Evolutionary conservation across 768 basidiomycete species (phyloP).

Genomic region (Lepiota brunneoincarnata): DNA sequence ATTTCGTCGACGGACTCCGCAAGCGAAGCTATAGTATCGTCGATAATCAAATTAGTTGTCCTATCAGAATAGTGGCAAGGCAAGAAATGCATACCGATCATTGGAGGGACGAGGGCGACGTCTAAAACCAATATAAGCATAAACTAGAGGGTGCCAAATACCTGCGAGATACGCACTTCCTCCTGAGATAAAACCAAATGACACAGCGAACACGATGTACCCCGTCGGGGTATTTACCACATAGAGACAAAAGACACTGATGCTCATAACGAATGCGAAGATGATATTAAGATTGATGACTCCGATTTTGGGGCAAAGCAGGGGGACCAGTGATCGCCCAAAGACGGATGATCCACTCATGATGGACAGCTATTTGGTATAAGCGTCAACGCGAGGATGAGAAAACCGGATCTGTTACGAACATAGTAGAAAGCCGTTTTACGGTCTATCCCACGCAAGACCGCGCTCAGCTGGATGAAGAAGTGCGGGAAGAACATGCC

Average conservation of each 20-base stretch:
- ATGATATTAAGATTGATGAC: conserved; percentile 38
- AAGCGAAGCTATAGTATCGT: conserved; percentile 23
- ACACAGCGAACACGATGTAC: conserved; percentile 34
- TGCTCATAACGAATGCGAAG: conserved; percentile 25
- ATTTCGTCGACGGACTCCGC: conserved; percentile 47
- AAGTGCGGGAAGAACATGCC: conserved; percentile 52
- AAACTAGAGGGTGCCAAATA: background rate
- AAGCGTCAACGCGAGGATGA: background rate
- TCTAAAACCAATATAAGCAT: conserved; percentile 18
- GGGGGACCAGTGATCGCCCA: conserved; percentile 46
- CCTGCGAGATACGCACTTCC: conserved; percentile 29
- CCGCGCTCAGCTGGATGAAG: conserved; percentile 55
- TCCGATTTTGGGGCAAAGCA: conserved; percentile 37
- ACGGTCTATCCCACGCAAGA: conserved; percentile 40
- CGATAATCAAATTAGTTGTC: too few relatives aligned
- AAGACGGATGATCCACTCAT: conserved; percentile 46
- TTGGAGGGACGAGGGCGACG: conserved; percentile 40
- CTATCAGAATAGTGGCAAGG: too few relatives aligned
- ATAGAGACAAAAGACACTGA: conserved; percentile 42
- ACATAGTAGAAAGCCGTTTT: conserved; percentile 58
- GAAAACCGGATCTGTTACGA: conserved; percentile 13
- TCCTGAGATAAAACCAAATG: conserved; percentile 49
- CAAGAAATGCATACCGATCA: conserved; percentile 24
- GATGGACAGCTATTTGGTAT: conserved; percentile 34
- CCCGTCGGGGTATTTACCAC: conserved; percentile 31